Evolutionary conservation across 2,329 filamentous ascomycete species (phyloP).

Genomic region (Sporothrix protearum): DNA sequence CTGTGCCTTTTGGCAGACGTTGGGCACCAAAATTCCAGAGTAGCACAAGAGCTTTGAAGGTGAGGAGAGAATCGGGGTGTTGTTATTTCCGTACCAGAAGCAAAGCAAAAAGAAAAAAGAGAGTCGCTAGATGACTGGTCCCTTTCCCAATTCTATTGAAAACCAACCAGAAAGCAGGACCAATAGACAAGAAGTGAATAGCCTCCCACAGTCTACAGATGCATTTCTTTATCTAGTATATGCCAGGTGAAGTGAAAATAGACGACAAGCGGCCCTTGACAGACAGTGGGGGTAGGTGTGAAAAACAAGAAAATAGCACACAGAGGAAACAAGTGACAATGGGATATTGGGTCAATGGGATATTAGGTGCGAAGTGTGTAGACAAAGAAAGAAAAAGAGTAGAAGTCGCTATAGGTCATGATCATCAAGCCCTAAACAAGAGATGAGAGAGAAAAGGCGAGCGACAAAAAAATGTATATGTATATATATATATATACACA

Average conservation of each 20-base stretch:
- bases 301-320: background rate
- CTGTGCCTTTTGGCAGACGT: slow-evolving; percentile 41
- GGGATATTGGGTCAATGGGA: background rate
- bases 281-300: background rate
- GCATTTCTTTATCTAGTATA: slow-evolving; percentile 8
- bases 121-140: background rate
- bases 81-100: background rate
- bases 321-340: background rate
- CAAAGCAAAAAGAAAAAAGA: too few relatives aligned
- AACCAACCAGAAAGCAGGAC: too few relatives aligned
- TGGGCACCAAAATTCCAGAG: slow-evolving; percentile 1
- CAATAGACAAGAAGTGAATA: background rate
- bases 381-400: background rate
- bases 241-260: background rate
- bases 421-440: background rate
- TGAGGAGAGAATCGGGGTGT: background rate
- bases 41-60: background rate
- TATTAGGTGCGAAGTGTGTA: background rate
- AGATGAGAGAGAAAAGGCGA: background rate
- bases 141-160: background rate
- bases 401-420: background rate
- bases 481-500: too few relatives aligned
- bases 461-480: too few relatives aligned
- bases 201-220: background rate
- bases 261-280: background rate